phyloP scores from a whole-genome alignment of 1,139 yeast species.

The Oligophagozyma castellii region DNA sequence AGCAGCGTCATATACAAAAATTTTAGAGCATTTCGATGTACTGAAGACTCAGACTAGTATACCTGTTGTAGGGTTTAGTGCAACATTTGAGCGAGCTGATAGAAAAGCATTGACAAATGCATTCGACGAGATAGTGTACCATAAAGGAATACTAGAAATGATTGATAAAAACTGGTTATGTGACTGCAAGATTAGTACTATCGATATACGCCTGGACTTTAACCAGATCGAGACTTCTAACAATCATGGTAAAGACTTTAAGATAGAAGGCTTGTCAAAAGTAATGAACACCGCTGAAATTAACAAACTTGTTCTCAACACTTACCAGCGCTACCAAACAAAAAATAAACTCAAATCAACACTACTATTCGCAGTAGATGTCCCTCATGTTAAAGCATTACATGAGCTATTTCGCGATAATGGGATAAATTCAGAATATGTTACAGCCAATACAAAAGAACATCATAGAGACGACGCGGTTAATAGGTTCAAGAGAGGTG shows the following conservation, averaged over 20 bases:
- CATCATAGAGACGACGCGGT: constrained; percentile 40
- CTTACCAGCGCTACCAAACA: constrained; percentile 34
- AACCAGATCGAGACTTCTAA: constrained; percentile 26
- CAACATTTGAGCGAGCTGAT: constrained; percentile 65
- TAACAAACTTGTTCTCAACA: constrained; percentile 41
- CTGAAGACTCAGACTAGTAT: constrained; percentile 29
- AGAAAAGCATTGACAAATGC: constrained; percentile 42
- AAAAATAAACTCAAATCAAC: constrained; percentile 40
- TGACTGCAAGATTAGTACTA: constrained; percentile 52
- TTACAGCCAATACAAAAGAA: constrained; percentile 52
- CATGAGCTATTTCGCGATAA: constrained; percentile 38
- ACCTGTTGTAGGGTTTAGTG: constrained; percentile 73
- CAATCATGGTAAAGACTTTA: constrained; percentile 42
- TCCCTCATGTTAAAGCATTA: constrained; percentile 48
- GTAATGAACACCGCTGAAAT: constrained; percentile 41
- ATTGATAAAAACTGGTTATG: constrained; percentile 55
- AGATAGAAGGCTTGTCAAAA: constrained; percentile 34
- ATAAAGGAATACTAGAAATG: constrained; percentile 54
- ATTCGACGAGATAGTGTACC: constrained; percentile 66
- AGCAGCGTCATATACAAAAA: constrained; percentile 48
- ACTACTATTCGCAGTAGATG: constrained; percentile 64
- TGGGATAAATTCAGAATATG: constrained; percentile 62
- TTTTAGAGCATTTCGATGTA: constrained; percentile 49
- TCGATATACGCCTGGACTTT: constrained; percentile 29
- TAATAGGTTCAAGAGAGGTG: constrained; percentile 45